Percentiles rank a stretch among this genome's conserved stretches.
phyloP scores from a whole-genome alignment of 176 grass and related monocot genomes.

The Themeda triandra region DNA sequence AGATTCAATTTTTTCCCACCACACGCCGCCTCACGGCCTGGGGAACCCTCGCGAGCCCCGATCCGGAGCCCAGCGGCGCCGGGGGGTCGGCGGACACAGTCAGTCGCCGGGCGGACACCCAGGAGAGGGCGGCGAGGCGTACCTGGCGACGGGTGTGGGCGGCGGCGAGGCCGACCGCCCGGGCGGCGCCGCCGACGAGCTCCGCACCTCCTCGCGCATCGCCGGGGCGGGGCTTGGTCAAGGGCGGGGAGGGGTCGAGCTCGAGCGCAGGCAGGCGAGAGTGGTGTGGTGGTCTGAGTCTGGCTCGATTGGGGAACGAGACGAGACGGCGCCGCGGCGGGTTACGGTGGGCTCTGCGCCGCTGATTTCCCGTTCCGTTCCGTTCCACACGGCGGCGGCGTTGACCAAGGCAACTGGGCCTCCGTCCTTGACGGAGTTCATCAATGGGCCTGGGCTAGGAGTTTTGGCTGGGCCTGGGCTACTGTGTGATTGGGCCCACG shows the following conservation, averaged over 20 bases:
- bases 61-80: background rate
- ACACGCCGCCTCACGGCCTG: background rate
- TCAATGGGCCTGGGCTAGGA: background rate
- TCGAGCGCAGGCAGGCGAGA: background rate
- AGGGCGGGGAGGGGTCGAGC: background rate
- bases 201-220: constrained; percentile 93
- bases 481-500: background rate
- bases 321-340: background rate
- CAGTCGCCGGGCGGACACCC: background rate
- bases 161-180: constrained; percentile 75
- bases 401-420: background rate
- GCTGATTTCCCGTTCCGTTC: background rate
- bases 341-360: background rate
- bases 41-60: background rate
- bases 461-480: background rate
- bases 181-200: constrained; percentile 64
- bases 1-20: background rate
- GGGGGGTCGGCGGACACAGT: background rate
- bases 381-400: background rate
- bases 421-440: background rate
- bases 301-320: background rate
- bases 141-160: constrained; percentile 83
- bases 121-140: background rate
- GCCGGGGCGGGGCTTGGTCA: background rate
- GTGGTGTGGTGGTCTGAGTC: background rate